Conservation (phyloP, 257 asterid species). For the Datura wrightii region DNA sequence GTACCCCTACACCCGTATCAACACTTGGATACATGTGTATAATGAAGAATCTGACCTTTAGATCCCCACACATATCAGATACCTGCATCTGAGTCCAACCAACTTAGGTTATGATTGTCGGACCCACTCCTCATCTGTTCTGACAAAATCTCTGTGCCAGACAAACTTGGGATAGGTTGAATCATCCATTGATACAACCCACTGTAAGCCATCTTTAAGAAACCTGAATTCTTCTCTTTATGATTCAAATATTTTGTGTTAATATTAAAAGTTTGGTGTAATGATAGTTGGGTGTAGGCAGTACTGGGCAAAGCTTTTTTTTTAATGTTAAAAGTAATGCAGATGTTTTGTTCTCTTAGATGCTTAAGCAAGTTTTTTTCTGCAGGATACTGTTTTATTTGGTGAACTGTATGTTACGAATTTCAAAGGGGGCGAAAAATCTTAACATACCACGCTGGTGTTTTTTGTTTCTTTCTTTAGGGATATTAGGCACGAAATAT, state of each 20-base stretch:
- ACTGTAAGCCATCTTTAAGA: not conserved
- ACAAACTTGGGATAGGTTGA: constrained; percentile 2
- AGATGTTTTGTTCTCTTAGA: not conserved
- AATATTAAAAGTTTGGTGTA: not conserved
- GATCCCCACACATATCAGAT: not conserved
- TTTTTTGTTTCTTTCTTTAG: not conserved
- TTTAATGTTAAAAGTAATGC: not conserved
- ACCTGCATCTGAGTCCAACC: not conserved
- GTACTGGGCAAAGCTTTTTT: not conserved
- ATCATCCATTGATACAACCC: not conserved
- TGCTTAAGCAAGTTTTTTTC: not conserved
- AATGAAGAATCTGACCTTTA: not conserved
- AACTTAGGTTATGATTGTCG: not conserved
- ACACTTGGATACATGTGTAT: not conserved
- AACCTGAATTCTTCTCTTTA: not conserved
- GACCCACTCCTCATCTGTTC: not conserved
- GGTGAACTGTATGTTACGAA: not conserved
- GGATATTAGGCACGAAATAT: not conserved
- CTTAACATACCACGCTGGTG: not conserved
- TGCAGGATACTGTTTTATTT: not conserved
- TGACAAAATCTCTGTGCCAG: not conserved
- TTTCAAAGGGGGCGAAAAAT: not conserved
- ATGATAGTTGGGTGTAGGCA: not conserved
- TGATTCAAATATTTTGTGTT: not conserved
- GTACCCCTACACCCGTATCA: no score